Conservation (phyloP, 768 basidiomycete genomes). For the Lactifluus hygrophoroides region DNA sequence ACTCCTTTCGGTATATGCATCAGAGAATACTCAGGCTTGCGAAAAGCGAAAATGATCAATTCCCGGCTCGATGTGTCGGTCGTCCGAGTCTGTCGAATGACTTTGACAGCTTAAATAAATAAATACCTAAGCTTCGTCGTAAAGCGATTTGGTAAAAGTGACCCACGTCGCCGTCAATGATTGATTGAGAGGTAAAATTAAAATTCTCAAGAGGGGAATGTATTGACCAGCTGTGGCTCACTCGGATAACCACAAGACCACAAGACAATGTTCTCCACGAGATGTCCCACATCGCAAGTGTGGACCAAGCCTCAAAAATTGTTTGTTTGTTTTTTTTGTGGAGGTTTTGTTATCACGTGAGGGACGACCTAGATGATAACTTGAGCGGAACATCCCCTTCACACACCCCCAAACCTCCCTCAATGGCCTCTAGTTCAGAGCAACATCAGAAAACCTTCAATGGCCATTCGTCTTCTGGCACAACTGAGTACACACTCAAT, state of each 20-base stretch:
- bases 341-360: neutral
- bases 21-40: too few species aligned
- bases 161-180: too few species aligned
- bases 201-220: neutral
- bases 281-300: too few species aligned
- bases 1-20: too few species aligned
- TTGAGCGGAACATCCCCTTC: neutral
- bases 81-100: too few species aligned
- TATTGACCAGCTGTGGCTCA: neutral
- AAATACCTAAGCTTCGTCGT: too few species aligned
- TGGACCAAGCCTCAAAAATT: too few species aligned
- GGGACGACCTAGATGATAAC: neutral
- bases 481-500: neutral
- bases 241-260: too few species aligned
- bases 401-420: neutral
- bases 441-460: neutral
- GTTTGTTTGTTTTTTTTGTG: too few species aligned
- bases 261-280: too few species aligned
- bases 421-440: conserved; percentile 2
- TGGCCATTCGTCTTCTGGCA: neutral
- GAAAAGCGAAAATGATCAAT: neutral
- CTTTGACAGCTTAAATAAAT: too few species aligned
- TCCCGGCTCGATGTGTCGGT: neutral
- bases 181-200: neutral
- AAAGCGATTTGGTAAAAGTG: too few species aligned